A percentile compares a stretch with the other conserved stretches of the same genome.
Evolutionary conservation across 1,284 basidiomycete species (phyloP).

Genomic region (Polyporus tsugae): DNA sequence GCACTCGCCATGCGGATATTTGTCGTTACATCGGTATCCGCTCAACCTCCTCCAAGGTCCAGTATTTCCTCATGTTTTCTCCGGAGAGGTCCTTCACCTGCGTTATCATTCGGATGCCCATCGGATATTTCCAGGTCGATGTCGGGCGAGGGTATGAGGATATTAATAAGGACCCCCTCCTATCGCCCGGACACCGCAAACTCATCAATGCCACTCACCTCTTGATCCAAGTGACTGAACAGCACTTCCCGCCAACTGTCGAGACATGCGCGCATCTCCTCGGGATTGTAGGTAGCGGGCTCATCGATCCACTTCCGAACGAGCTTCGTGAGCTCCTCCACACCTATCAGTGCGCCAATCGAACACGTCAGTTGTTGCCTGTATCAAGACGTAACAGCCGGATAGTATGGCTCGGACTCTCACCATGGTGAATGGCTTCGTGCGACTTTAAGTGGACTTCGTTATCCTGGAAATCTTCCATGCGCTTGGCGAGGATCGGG

Average conservation of each 20-base stretch:
- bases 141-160: neutral
- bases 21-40: constrained; percentile 51
- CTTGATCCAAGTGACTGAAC: constrained; percentile 74
- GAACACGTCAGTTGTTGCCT: neutral
- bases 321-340: constrained; percentile 59
- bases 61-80: constrained; percentile 71
- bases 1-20: neutral
- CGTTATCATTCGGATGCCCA: neutral
- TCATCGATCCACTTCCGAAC: constrained; percentile 56
- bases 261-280: constrained; percentile 63
- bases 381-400: neutral
- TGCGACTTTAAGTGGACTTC: constrained; percentile 68
- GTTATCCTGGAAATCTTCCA: constrained; percentile 64
- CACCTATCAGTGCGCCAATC: constrained; percentile 47
- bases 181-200: neutral
- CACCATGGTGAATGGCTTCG: constrained; percentile 72
- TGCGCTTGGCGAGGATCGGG: constrained; percentile 66
- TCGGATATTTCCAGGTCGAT: neutral
- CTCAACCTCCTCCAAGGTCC: constrained; percentile 67
- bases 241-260: constrained; percentile 71
- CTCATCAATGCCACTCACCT: constrained; percentile 49
- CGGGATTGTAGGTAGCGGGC: constrained; percentile 61
- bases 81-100: constrained; percentile 64
- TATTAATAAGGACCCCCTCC: neutral
- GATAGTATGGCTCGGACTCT: constrained; percentile 13